phyloP scores from a whole-genome alignment of 2,329 filamentous ascomycete genomes.

The Magnaporthales sp. region DNA sequence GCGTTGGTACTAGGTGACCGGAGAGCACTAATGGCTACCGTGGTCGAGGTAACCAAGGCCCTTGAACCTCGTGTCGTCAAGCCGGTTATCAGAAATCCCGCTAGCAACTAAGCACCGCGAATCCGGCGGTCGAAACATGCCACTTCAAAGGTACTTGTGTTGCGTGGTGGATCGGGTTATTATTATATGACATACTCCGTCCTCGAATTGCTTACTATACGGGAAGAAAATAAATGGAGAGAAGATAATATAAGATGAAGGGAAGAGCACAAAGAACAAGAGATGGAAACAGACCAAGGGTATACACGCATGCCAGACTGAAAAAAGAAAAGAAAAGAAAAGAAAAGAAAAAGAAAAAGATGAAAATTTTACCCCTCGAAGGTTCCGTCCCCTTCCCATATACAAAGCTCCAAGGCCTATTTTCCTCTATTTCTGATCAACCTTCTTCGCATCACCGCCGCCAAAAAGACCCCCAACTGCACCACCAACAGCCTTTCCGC shows the following conservation, averaged over 20 bases:
- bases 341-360: neutral
- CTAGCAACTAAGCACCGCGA: neutral
- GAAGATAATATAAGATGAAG: neutral
- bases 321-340: too few species aligned
- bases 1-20: neutral
- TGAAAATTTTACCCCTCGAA: neutral
- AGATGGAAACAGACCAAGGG: too few species aligned
- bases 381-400: too few species aligned
- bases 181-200: too few species aligned
- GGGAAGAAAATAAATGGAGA: neutral
- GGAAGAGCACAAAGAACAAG: too few species aligned
- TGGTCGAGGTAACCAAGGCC: neutral
- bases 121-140: too few species aligned
- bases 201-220: too few species aligned
- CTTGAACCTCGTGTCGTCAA: neutral
- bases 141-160: too few species aligned
- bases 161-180: too few species aligned
- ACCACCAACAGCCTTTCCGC: conserved; percentile 21
- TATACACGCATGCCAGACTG: too few species aligned
- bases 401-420: too few species aligned
- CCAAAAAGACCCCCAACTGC: conserved; percentile 25
- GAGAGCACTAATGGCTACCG: neutral
- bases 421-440: neutral
- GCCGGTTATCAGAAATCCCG: neutral
- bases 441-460: conserved; percentile 6